Conservation (phyloP, 1,284 basidiomycete species). For the Retiboletus fuscus region DNA sequence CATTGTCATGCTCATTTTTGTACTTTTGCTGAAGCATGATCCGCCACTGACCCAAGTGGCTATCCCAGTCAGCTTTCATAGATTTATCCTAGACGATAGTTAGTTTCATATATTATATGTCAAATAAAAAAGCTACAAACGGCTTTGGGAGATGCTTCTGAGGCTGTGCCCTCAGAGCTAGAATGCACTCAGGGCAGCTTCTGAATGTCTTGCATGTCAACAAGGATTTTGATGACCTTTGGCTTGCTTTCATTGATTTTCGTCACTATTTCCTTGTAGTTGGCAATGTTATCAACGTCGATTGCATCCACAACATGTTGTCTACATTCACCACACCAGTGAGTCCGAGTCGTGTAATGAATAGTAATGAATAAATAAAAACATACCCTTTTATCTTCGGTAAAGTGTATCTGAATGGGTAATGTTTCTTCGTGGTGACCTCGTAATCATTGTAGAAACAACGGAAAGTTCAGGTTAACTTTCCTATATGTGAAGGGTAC, state of each 20-base stretch:
- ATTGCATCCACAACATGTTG: slow-evolving; percentile 6
- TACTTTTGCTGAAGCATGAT: slow-evolving; percentile 17
- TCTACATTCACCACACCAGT: slow-evolving; percentile 12
- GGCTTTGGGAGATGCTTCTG: background rate
- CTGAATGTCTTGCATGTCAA: slow-evolving; percentile 24
- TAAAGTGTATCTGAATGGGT: slow-evolving; percentile 2
- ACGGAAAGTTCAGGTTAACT: too few species aligned
- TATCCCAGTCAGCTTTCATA: background rate
- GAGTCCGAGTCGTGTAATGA: background rate
- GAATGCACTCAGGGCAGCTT: too few species aligned
- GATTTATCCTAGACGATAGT: slow-evolving; percentile 5
- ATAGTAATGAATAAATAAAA: slow-evolving; percentile 6
- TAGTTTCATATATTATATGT: background rate
- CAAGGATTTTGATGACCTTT: background rate
- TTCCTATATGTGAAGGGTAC: too few species aligned
- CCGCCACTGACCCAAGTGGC: background rate
- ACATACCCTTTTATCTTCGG: slow-evolving; percentile 8
- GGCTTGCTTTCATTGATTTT: slow-evolving; percentile 13
- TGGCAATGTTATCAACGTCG: slow-evolving; percentile 27
- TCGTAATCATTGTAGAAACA: slow-evolving; percentile 5
- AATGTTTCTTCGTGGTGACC: slow-evolving; percentile 8
- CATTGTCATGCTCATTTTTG: slow-evolving; percentile 14
- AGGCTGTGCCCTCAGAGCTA: too few species aligned
- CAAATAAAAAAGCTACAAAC: background rate
- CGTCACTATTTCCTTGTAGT: slow-evolving; percentile 30